Evolutionary conservation across 2,329 filamentous ascomycete species (phyloP), one percentile per base, ranked within the genome.

Genomic region (Chrysoporthe austroafricana): DNA sequence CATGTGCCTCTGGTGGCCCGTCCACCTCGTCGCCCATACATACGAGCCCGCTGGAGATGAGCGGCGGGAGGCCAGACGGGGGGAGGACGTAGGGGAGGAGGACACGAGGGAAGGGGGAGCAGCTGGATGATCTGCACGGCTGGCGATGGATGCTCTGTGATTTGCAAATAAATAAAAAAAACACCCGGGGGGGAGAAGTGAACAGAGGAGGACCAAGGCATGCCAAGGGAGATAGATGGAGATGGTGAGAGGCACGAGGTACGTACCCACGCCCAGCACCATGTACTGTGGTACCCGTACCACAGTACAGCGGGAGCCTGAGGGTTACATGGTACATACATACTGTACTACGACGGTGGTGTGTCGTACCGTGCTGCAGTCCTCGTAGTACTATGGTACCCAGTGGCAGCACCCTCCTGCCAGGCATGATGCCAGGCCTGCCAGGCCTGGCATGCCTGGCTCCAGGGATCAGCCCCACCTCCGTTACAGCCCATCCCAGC

Each of bases 401-500:
- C 26, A 26, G 26, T 26, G 26, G 26, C 26, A 39, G 36, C 36
- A 39, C 36, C 36, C 36, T 39, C 9, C 9, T 39, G 36, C 36
- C 44, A n/a, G 44, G 13, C 54, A 54, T 9, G 13, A 39, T 13
- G 21, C 26, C 2, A 26, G 26, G 26, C 26, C 2, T 26, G 26
- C 2, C 26, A 18, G 34, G 18, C n/a, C 32, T 16, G 9, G 32
- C 32, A 14, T 36, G 14, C 11, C 46, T 52, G 7, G 13, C 54
- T 39, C 18, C 54, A 57, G 54, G 54, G 54, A 57, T 57, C 16
- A 57, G 16, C 54, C 54, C 54, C 54, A 57, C 54, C 2, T 32
- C 34, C 39, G 54, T 57, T 57, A 57, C 54, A 57, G 54, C 54
- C 54, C 54, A 39, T 32, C n/a, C 18, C 54, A 57, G 16, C 54